Evolutionary conservation across 192 early-diverging fungal genomes (phyloP), one percentile per base, ranked within the genome.

Genomic region (Backusella sp.): DNA sequence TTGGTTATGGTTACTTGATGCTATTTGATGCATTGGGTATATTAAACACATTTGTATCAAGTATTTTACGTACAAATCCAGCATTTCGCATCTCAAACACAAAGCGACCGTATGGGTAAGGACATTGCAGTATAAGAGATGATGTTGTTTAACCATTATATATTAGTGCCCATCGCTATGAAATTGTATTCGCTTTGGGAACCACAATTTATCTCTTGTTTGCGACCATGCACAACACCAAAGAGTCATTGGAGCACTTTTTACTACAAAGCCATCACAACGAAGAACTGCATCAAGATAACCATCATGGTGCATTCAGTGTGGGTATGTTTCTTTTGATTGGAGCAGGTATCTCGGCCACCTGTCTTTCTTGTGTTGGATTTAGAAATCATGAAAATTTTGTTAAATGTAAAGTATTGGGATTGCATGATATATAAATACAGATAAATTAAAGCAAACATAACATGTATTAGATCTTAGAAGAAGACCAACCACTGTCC

Each of bases 21-120:
- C 69, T 88, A 26, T 90, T 90, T 78, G 88, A 90, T 73, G 87
- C 88, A n/a, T 78, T 90, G 67, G 88, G 88, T 4, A 75, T 90
- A 3, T 46, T 90, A 1, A 87, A 86, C 37, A 82, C 78, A 12
- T 88, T 88, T 80, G 73, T 85, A 7, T 88, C 88, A 37, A 85
- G 80, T 35, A 82, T 89, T 37, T 46, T 90, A 12, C 73, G 70
- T 15, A 82, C 82, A 2, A 76, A 87, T 49, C 36, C 75, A 44
- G 82, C 80, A 2, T 81, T 85, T 65, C 73, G 82, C 19, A 70
- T 59, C 30, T 82, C 87, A 11, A 86, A 85, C 6, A 78, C 88
- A n/a, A 84, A 86, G 35, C 76, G 86, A 73, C 85, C 88, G 4
- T 90, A 84, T 70, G 88, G 88, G 88, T 88, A 87, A 72, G 74